These are phyloP conservation scores for Boletus sensibilis DNA, from an alignment of 768 basidiomycete species.

Conservation along the genomic window DNA sequence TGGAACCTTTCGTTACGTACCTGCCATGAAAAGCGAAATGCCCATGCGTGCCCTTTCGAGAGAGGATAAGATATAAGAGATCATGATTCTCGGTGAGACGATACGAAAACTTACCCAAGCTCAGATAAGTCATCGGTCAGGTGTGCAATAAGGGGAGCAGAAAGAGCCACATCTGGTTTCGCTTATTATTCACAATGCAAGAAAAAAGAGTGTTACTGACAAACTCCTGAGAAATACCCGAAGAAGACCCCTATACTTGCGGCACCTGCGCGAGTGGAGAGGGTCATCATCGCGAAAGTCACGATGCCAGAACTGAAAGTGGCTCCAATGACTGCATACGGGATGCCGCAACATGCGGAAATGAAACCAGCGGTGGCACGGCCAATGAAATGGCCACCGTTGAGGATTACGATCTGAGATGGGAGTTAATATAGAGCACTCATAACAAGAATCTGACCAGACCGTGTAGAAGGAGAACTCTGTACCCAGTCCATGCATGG, in stretches of 20 bases:
- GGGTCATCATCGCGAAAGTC: slow-evolving; percentile 43
- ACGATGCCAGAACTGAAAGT: slow-evolving; percentile 36
- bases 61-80: slow-evolving; percentile 16
- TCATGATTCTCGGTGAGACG: neutral
- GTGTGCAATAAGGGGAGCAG: slow-evolving; percentile 43
- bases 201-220: slow-evolving; percentile 26
- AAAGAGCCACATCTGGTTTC: slow-evolving; percentile 36
- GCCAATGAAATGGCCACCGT: slow-evolving; percentile 37
- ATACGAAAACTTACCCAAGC: slow-evolving; percentile 40
- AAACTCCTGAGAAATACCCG: slow-evolving; percentile 50
- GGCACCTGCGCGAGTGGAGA: slow-evolving; percentile 38
- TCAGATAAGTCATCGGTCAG: slow-evolving; percentile 46
- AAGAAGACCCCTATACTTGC: slow-evolving; percentile 42
- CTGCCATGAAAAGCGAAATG: slow-evolving; percentile 47
- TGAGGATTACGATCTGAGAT: slow-evolving; percentile 38
- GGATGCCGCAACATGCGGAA: slow-evolving; percentile 41
- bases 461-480: slow-evolving; percentile 58
- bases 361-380: slow-evolving; percentile 38
- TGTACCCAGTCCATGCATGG: slow-evolving; percentile 44
- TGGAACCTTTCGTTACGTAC: slow-evolving; percentile 25
- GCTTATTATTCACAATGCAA: neutral
- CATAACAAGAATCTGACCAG: slow-evolving; percentile 4
- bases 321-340: slow-evolving; percentile 41
- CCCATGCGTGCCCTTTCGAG: slow-evolving; percentile 39
- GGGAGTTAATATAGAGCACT: neutral